Evolutionary conservation across 257 asterid genomes (phyloP), one percentile per base, ranked within the genome.

Genomic region (Solanum arcanum): DNA sequence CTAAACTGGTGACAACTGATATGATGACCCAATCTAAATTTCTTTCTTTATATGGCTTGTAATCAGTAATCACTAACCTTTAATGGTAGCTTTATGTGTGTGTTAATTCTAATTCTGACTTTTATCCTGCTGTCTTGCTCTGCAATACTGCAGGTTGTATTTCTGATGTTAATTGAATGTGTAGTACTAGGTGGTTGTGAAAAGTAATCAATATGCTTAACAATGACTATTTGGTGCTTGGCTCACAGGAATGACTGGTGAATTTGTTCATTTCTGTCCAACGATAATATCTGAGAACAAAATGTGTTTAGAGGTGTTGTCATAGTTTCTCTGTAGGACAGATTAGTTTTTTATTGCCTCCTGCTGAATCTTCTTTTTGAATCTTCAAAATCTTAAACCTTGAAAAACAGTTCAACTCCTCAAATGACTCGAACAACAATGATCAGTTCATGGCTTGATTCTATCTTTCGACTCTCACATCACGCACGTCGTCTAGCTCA

Each of bases 31-130:
- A 87, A 88, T 87, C 92, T 75, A 86, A 91, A 91, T 91, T 91
- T 92, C 94, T 89, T 91, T 91, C 90, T 91, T 90, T 90, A 83
- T 86, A 75, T 86, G 81, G 87, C 92, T 80, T 80, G 92, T 93
- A 96, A 92, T 93, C 92, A 94, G 99, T 94, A 93, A 94, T 94
- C 97, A 94, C 98, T 97, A 93, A 94, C 95, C 94, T 93, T 95
- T 93, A 92, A 94, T 93, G 97, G 98, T 95, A 93, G 95, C 93
- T 88, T 90, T 91, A 86, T 94, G 84, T 88, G 98, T 95, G 99
- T 95, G 98, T 97, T 92, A 91, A 94, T 92, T 95, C 94, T 93
- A 90, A 90, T 93, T 91, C 94, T 91, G 95, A 93, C 95, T 93
- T 92, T 93, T 92, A 91, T 87, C 92, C 87, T 76, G 89, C 86